phyloP scores from a whole-genome alignment of 768 basidiomycete genomes.

The Tylopilus plumbeoviolaceoides region DNA sequence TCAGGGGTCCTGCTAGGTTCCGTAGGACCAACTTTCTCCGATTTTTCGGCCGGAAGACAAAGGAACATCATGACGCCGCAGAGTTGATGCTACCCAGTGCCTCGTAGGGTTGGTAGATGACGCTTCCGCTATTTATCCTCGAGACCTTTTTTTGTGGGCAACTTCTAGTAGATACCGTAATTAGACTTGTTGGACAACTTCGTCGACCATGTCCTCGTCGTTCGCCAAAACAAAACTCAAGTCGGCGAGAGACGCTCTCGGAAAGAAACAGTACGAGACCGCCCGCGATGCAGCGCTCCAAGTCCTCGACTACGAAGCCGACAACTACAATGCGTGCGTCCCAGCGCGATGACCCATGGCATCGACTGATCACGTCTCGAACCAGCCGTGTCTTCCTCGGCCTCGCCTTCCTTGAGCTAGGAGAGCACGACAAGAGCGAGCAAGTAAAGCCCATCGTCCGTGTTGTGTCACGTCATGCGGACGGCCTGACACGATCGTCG shows the following conservation, averaged over 20 bases:
- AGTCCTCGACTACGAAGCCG: slow-evolving; percentile 70
- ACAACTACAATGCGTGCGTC: slow-evolving; percentile 85
- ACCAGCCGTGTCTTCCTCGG: slow-evolving; percentile 82
- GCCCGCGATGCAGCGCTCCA: slow-evolving; percentile 66
- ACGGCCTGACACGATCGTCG: slow-evolving; percentile 16
- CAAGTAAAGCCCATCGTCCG: slow-evolving; percentile 54
- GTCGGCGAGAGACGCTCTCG: slow-evolving; percentile 67
- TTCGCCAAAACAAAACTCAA: slow-evolving; percentile 76
- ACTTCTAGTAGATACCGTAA: background rate
- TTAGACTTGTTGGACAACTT: background rate
- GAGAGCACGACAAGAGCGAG: slow-evolving; percentile 71
- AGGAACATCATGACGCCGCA: background rate
- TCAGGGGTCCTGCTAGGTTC: slow-evolving; percentile 20
- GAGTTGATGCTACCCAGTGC: background rate
- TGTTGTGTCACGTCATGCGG: background rate
- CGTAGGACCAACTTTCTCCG: slow-evolving; percentile 11
- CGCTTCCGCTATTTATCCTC: background rate
- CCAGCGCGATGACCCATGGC: background rate
- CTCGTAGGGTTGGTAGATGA: background rate
- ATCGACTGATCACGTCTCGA: background rate
- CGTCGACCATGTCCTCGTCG: slow-evolving; percentile 26
- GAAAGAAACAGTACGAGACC: slow-evolving; percentile 66
- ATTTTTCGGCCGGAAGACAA: slow-evolving; percentile 14
- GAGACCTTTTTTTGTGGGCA: background rate
- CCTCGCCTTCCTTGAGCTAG: slow-evolving; percentile 72